Base-by-base conservation (phyloP, 495 filamentous ascomycete species). In the Penicillium desertorum region DNA sequence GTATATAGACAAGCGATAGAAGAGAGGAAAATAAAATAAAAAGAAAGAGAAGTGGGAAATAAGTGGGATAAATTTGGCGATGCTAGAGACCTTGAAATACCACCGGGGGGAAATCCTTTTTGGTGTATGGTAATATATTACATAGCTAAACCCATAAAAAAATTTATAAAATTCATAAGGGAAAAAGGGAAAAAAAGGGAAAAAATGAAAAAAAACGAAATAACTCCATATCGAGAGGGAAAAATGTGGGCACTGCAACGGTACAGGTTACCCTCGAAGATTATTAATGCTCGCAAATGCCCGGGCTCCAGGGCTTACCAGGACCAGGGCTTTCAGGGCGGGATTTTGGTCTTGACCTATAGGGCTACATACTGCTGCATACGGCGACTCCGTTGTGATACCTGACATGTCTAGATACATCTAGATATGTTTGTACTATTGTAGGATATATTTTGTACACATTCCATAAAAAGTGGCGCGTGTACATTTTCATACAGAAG, bases 61-160 rank as follows among this genome's bases (percentile, higher is more conserved):
- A 36, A 53, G 54, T 48, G 43, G 58, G 60, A 47, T 63, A 60
- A 61, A 66, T 62, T 55, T 59, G 60, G 59, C 63, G 63, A 66
- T 68, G 47, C 61, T 68, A 51, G 10, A 32, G 30, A 63, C 59
- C 48, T 54, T 64, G 62, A 64, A 69, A 71, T 71, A 69, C 60
- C 54, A 62, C 51, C 23, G 51, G 62, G 36, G 23, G 56, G 56
- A 51, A 57, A 54, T 49, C 30, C 34, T 41, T 44, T 44, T 45
- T 48, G 58, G 58, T 45, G 25, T 30, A 45, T 14, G 34, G 37
- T 46, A 45, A 54, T 48, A 48, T 48, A 48, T 48, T 48, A 48
- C 45, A 17, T 11, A 48, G 25, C 2, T 32, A 19, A 48, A 48
- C 39, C 22, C 37, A 53, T 52, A 14, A 51, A 29, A 32, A 25